Evolutionary conservation across 306 rosid species (phyloP).

Genomic region (Fagus sylvatica): DNA sequence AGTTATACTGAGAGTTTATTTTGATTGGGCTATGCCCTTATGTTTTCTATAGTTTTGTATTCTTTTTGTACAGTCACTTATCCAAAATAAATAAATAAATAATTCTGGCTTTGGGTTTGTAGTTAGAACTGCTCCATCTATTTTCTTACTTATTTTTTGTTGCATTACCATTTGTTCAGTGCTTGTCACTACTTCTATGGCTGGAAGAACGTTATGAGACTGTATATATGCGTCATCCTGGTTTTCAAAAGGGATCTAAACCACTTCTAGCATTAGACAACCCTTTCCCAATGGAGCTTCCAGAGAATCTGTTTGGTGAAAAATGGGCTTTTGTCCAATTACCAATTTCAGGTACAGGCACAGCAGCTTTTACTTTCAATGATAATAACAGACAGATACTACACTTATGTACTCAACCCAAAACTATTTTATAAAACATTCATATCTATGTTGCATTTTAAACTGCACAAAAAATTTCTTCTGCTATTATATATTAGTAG

Average conservation of each 20-base stretch:
- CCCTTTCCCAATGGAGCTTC: conserved; percentile 90
- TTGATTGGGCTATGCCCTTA: too few relatives aligned
- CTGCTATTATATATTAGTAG: background rate
- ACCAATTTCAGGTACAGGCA: conserved; percentile 72
- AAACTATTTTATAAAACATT: too few relatives aligned
- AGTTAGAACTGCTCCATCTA: background rate
- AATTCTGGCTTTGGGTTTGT: conserved; percentile 6
- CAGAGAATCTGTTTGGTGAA: conserved; percentile 84
- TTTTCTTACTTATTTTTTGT: background rate
- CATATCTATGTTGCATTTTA: background rate
- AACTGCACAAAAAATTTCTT: background rate
- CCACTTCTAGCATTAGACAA: conserved; percentile 86
- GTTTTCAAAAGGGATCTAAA: conserved; percentile 80
- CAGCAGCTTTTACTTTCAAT: conserved; percentile 4
- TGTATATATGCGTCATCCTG: conserved; percentile 80
- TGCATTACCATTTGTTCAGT: conserved; percentile 49
- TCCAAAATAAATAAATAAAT: background rate
- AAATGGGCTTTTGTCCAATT: conserved; percentile 95
- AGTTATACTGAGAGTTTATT: too few relatives aligned
- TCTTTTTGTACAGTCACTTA: too few relatives aligned
- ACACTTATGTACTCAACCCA: background rate
- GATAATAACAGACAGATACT: background rate
- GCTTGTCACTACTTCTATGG: conserved; percentile 79
- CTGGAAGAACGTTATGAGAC: conserved; percentile 83
- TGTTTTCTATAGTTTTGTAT: too few relatives aligned